Evolutionary conservation across 148 eudicot genomes (phyloP), one percentile per base, ranked within the genome.

Genomic region (Gaultheria prostrata): DNA sequence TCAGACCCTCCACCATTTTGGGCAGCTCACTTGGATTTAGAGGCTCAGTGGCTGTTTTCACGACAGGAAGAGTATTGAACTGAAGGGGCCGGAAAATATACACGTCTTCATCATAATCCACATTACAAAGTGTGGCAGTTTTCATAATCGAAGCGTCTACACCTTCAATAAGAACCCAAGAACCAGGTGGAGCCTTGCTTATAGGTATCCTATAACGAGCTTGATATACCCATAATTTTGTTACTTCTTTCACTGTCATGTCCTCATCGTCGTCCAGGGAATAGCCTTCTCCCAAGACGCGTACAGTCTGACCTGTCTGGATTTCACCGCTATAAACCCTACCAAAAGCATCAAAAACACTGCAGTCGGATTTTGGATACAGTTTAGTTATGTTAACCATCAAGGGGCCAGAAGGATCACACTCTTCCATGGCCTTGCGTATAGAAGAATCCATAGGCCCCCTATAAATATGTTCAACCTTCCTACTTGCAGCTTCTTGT

Each of bases 161-260:
- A 79, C 99, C 99, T 91, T 97, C 99, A 88, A 97, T 95, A 48
- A 97, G 95, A 83, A 97, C 99, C 99, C 99, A 97, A 77, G 99
- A 91, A 86, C 99, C 99, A 73, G 99, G 99, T 82, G 97, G 99
- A 53, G 99, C 98, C 86, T 91, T 93, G 84, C 93, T 93, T 59
- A 97, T 85, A 83, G 99, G 99, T 86, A 97, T 92, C 86, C 99
- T 93, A 83, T 95, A 97, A 63, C 99, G 96, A 85, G 99, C 92
- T 87, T 97, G 99, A 85, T 97, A 97, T 73, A 97, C 96, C 99
- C 98, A 97, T 84, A 97, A 82, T 74, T 97, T 97, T 39, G 99
- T 92, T n/a, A 97, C 98, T 88, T 97, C 99, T 87, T 97, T 97
- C 76, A 88, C 90, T 20, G 98, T 93, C 99, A 93, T 95, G 89